These are phyloP conservation scores for Sporothrix globosa DNA, from an alignment of 2,329 filamentous ascomycete species.

Conservation along the genomic window DNA sequence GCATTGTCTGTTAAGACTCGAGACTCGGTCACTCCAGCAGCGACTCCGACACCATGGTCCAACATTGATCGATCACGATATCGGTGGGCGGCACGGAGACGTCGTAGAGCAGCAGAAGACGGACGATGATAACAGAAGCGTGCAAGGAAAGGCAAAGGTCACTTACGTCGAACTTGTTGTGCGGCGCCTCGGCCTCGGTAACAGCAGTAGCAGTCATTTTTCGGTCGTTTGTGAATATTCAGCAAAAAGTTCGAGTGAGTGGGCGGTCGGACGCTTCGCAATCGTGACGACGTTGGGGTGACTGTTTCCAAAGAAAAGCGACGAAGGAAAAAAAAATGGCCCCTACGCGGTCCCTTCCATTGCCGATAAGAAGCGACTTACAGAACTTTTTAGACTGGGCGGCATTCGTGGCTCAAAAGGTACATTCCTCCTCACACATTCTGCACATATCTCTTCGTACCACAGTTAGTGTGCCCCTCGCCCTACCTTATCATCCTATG, in stretches of 20 bases:
- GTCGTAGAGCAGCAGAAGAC: not conserved
- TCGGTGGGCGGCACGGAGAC: not conserved
- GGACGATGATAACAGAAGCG: not conserved
- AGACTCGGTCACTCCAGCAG: not conserved
- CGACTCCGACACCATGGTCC: not conserved
- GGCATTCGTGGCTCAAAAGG: not conserved
- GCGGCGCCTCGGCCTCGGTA: conserved; percentile 29
- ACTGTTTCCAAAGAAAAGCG: conserved; percentile 14
- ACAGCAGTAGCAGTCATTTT: conserved; percentile 26
- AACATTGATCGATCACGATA: not conserved
- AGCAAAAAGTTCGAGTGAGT: not conserved
- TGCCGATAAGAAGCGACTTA: conserved; percentile 21
- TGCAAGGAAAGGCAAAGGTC: not conserved
- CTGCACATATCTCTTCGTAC: not conserved
- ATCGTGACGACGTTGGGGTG: conserved; percentile 11
- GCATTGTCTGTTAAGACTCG: not conserved
- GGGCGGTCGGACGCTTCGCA: conserved; percentile 1
- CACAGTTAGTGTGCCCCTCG: not conserved
- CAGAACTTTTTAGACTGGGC: not conserved
- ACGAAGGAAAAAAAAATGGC: conserved; percentile 7
- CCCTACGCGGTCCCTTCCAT: conserved; percentile 12
- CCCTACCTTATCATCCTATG: conserved; percentile 1
- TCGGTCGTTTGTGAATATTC: not conserved
- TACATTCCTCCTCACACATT: not conserved
- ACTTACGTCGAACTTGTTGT: conserved; percentile 33